phyloP scores from a whole-genome alignment of 257 asterid species.

The Solanum medicagineum region DNA sequence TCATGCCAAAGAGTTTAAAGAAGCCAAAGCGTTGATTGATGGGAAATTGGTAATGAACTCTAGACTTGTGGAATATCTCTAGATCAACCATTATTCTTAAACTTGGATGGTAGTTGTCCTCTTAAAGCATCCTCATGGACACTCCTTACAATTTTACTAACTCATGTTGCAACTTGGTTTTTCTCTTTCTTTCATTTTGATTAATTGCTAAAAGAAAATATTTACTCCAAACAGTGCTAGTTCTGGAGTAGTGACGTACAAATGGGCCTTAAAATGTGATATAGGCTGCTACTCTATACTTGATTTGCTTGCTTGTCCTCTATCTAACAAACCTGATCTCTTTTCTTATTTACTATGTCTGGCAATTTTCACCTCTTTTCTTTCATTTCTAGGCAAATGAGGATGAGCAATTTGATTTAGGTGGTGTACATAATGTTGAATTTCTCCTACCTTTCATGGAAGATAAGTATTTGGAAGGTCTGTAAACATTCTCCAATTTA shows the following conservation, averaged over 20 bases:
- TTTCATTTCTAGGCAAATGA: constrained; percentile 32
- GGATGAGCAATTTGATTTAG: constrained; percentile 50
- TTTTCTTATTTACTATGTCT: background rate
- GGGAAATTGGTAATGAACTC: constrained; percentile 60
- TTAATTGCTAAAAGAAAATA: background rate
- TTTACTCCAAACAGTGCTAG: background rate
- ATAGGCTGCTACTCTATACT: background rate
- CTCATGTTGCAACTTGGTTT: background rate
- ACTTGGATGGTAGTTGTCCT: background rate
- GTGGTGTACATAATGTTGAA: constrained; percentile 66
- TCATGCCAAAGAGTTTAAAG: constrained; percentile 64
- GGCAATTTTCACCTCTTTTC: background rate
- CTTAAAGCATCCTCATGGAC: background rate
- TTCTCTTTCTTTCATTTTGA: background rate
- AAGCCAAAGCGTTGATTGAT: constrained; percentile 59
- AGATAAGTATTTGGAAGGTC: constrained; percentile 67
- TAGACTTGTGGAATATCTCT: background rate
- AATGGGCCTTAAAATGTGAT: background rate
- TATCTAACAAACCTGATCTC: background rate
- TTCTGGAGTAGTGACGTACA: background rate
- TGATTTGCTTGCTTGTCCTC: background rate
- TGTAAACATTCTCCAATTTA: background rate
- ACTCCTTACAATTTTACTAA: background rate
- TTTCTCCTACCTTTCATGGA: constrained; percentile 77
- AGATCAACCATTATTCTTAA: background rate